phyloP scores from a whole-genome alignment of 768 basidiomycete genomes.

The Hysterangium stoloniferum region DNA sequence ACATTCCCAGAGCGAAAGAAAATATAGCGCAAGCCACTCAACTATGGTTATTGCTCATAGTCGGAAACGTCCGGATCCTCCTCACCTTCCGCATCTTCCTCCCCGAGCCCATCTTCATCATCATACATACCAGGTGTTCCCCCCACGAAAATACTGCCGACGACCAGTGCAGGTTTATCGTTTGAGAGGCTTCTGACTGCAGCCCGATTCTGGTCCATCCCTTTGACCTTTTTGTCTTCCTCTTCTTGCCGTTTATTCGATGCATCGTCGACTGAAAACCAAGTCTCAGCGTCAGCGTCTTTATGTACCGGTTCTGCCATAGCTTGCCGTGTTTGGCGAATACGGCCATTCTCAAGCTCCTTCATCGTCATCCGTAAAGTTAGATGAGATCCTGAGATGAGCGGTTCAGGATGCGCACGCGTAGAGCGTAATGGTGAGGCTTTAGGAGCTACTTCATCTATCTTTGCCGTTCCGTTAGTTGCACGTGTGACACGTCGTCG shows the following conservation, averaged over 20 bases:
- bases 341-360: neutral
- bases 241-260: neutral
- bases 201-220: neutral
- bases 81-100: slow-evolving; percentile 21
- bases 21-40: neutral
- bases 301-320: neutral
- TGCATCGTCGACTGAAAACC: neutral
- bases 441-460: neutral
- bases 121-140: slow-evolving; percentile 1
- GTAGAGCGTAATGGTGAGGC: neutral
- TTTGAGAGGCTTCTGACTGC: too few relatives aligned
- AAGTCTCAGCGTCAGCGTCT: neutral
- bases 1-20: slow-evolving; percentile 3
- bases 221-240: neutral
- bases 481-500: slow-evolving; percentile 4
- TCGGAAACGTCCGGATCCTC: slow-evolving; percentile 15
- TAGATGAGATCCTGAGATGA: neutral
- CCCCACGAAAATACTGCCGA: too few relatives aligned
- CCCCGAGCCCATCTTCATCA: slow-evolving; percentile 15
- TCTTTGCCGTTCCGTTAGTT: neutral
- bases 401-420: neutral
- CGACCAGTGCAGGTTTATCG: too few relatives aligned
- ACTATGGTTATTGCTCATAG: neutral
- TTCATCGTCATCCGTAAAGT: neutral
- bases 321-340: neutral